Conservation (phyloP, 257 asterid species). For the Gentiana straminea region DNA sequence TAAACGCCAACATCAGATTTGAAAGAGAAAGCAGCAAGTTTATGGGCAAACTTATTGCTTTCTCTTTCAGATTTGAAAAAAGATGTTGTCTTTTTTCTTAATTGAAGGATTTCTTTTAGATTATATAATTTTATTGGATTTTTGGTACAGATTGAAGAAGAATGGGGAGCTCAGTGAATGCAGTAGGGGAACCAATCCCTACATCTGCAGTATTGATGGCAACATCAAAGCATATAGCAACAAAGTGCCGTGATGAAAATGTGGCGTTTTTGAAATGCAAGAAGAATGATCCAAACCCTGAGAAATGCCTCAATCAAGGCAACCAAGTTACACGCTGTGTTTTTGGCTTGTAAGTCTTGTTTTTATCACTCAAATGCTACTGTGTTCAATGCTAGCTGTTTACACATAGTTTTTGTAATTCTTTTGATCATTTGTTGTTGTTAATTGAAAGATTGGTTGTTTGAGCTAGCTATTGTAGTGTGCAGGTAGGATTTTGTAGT, state of each 20-base stretch:
- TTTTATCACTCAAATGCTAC: too few relatives aligned
- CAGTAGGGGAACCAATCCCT: conserved; percentile 51
- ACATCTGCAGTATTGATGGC: conserved; percentile 64
- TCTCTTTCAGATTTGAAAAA: too few relatives aligned
- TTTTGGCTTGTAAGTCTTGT: conserved; percentile 51
- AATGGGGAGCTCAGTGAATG: conserved; percentile 49
- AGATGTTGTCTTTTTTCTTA: too few relatives aligned
- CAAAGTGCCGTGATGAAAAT: conserved; percentile 54
- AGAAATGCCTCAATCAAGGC: conserved; percentile 70
- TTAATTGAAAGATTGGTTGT: background rate
- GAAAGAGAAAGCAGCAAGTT: too few relatives aligned
- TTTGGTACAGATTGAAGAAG: conserved; percentile 1
- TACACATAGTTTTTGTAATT: background rate
- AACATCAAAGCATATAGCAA: conserved; percentile 67
- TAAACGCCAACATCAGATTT: too few relatives aligned
- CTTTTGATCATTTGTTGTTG: background rate
- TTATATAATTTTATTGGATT: too few relatives aligned
- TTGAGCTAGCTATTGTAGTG: background rate
- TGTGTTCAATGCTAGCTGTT: too few relatives aligned
- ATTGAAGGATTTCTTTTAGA: too few relatives aligned
- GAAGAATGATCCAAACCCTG: conserved; percentile 75
- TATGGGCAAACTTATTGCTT: too few relatives aligned
- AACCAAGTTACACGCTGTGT: conserved; percentile 78
- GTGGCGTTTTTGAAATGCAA: conserved; percentile 70
- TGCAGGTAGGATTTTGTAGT: background rate